Conservation (phyloP, 148 eudicot genomes). For the Camellia sinensis region DNA sequence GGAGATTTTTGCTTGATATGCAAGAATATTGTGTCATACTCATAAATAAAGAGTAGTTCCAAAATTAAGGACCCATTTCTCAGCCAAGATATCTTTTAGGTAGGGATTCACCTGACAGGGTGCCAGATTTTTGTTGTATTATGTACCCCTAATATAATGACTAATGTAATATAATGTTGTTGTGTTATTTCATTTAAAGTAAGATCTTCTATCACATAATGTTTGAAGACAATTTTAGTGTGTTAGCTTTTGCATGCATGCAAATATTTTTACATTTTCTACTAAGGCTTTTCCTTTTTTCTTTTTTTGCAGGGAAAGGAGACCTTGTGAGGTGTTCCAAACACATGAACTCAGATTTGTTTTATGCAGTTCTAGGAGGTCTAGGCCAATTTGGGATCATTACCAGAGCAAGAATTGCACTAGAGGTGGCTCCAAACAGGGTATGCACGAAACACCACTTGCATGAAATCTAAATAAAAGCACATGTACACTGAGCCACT, state of each 20-base stretch:
- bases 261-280: too few species aligned
- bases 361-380: constrained; percentile 75
- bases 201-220: too few species aligned
- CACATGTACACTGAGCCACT: too few species aligned
- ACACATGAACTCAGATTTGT: constrained; percentile 48
- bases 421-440: constrained; percentile 65
- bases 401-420: constrained; percentile 67
- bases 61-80: constrained; percentile 2
- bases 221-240: not conserved
- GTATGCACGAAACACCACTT: constrained; percentile 24
- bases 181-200: too few species aligned
- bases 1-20: too few species aligned
- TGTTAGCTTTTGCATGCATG: too few species aligned
- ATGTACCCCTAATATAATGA: too few species aligned
- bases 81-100: constrained; percentile 23
- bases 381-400: constrained; percentile 93
- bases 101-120: constrained; percentile 10
- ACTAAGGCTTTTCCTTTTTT: constrained; percentile 5
- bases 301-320: constrained; percentile 62
- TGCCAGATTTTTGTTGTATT: too few species aligned
- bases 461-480: too few species aligned
- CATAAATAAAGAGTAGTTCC: constrained; percentile 1
- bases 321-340: constrained; percentile 62
- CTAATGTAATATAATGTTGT: too few species aligned
- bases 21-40: not conserved